These are phyloP conservation scores for Phyllostachys edulis DNA, from an alignment of 176 grass and related monocot genomes.

Conservation along the genomic window DNA sequence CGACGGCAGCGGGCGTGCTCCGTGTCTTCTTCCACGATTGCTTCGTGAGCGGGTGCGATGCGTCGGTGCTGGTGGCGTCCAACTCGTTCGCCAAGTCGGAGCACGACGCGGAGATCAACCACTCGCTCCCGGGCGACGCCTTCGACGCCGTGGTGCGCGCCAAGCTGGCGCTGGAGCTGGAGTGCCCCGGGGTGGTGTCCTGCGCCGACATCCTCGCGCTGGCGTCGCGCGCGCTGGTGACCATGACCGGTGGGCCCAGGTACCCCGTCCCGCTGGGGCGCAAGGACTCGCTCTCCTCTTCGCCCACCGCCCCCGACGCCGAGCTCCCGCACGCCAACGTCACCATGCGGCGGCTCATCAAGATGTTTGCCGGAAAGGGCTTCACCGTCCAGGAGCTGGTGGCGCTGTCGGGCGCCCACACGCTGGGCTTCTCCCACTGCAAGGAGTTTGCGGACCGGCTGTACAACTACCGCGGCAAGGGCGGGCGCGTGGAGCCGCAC, in stretches of 20 bases:
- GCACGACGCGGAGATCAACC: conserved; percentile 72
- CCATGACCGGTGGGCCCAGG: conserved; percentile 71
- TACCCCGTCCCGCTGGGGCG: conserved; percentile 66
- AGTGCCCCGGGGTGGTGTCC: conserved; percentile 85
- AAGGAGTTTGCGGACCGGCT: conserved; percentile 63
- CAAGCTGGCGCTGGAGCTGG: conserved; percentile 77
- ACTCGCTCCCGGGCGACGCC: conserved; percentile 74
- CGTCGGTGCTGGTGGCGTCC: conserved; percentile 65
- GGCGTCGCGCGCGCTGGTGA: conserved; percentile 60
- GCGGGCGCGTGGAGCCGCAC: conserved; percentile 32
- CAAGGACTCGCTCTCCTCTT: conserved; percentile 64
- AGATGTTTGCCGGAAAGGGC: conserved; percentile 50
- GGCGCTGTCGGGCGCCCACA: conserved; percentile 71
- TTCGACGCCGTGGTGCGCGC: conserved; percentile 73
- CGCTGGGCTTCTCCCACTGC: conserved; percentile 73
- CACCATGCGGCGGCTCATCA: conserved; percentile 38
- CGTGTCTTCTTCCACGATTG: conserved; percentile 93
- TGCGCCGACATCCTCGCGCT: conserved; percentile 85
- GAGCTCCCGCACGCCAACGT: conserved; percentile 54
- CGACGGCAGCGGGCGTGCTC: conserved; percentile 74
- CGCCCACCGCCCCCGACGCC: conserved; percentile 34
- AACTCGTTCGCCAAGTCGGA: conserved; percentile 63
- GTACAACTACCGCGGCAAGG: conserved; percentile 35
- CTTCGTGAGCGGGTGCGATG: conserved; percentile 80
- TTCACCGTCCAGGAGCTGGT: conserved; percentile 64